These are phyloP conservation scores for Penicillium sp. DNA, from an alignment of 2,329 filamentous ascomycete species.

Conservation along the genomic window DNA sequence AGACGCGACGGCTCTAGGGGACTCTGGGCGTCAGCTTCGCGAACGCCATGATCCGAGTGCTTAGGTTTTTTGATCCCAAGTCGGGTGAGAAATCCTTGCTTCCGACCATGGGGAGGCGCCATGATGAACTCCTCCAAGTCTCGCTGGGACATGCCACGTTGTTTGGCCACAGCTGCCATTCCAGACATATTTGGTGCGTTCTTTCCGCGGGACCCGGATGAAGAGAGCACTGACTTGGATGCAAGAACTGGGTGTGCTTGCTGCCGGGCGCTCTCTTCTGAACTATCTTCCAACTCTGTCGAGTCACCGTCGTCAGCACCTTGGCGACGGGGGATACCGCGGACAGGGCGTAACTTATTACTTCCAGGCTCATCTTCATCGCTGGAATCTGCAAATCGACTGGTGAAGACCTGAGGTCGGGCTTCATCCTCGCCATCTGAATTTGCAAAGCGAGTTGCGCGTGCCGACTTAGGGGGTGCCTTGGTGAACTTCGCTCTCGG, in stretches of 20 bases:
- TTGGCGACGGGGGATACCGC: slow-evolving; percentile 58
- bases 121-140: slow-evolving; percentile 37
- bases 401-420: slow-evolving; percentile 44
- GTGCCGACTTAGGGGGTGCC: slow-evolving; percentile 26
- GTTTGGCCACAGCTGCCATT: slow-evolving; percentile 36
- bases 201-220: slow-evolving; percentile 28
- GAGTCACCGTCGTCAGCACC: slow-evolving; percentile 62
- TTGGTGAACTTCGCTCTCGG: slow-evolving; percentile 29
- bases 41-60: slow-evolving; percentile 41
- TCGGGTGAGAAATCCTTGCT: slow-evolving; percentile 33
- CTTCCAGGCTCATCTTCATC: slow-evolving; percentile 59
- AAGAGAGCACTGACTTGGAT: slow-evolving; percentile 21
- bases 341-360: slow-evolving; percentile 52
- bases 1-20: slow-evolving; percentile 58
- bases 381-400: slow-evolving; percentile 70
- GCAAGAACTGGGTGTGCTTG: slow-evolving; percentile 28
- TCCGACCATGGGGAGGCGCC: slow-evolving; percentile 29
- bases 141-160: slow-evolving; percentile 57
- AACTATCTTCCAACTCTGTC: slow-evolving; percentile 61
- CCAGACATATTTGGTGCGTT: slow-evolving; percentile 37
- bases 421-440: slow-evolving; percentile 57
- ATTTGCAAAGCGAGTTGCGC: slow-evolving; percentile 55
- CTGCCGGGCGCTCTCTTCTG: slow-evolving; percentile 47
- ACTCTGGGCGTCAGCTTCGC: slow-evolving; percentile 56
- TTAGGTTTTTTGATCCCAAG: slow-evolving; percentile 32